These are phyloP conservation scores for Geotrichum macrosporum DNA, from an alignment of 1,139 yeast species.

Conservation along the genomic window DNA sequence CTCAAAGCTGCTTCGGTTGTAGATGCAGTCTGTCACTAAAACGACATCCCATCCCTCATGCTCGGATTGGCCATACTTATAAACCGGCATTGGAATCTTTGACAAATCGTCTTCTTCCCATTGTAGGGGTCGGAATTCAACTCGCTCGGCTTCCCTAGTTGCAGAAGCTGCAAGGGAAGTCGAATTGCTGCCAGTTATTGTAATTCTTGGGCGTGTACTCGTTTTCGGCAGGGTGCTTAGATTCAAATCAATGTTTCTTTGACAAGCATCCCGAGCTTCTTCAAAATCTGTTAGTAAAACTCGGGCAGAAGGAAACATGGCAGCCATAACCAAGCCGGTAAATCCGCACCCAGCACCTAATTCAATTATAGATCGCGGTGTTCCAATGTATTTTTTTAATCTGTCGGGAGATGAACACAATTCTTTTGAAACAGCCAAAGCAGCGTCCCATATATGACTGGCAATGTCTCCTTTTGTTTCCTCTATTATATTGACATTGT, in stretches of 20 bases:
- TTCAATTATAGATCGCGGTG: constrained; percentile 26
- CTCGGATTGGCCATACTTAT: constrained; percentile 1
- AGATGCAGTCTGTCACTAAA: constrained; percentile 35
- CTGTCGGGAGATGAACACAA: constrained; percentile 13
- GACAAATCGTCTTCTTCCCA: constrained; percentile 19
- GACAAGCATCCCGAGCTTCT: constrained; percentile 31
- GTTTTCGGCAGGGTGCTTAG: constrained; percentile 10
- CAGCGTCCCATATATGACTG: constrained; percentile 33
- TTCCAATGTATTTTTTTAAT: constrained; percentile 14
- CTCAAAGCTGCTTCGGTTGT: constrained; percentile 32
- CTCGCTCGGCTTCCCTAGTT: constrained; percentile 4
- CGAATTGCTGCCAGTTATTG: not conserved
- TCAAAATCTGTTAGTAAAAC: constrained; percentile 31
- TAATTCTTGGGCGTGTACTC: constrained; percentile 4
- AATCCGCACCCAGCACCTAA: constrained; percentile 35
- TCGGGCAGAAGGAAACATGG: constrained; percentile 22
- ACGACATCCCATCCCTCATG: constrained; percentile 28
- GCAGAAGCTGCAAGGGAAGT: not conserved
- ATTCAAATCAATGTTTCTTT: constrained; percentile 26
- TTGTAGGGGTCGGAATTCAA: constrained; percentile 13
- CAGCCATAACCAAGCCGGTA: constrained; percentile 29
- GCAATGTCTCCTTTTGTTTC: constrained; percentile 33
- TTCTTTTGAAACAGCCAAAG: constrained; percentile 23
- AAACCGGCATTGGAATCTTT: constrained; percentile 16
- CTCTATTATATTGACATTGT: constrained; percentile 21